Evolutionary conservation across 1,284 basidiomycete species (phyloP), one percentile per base, ranked within the genome.

Genomic region (Ceratobasidium sp.): DNA sequence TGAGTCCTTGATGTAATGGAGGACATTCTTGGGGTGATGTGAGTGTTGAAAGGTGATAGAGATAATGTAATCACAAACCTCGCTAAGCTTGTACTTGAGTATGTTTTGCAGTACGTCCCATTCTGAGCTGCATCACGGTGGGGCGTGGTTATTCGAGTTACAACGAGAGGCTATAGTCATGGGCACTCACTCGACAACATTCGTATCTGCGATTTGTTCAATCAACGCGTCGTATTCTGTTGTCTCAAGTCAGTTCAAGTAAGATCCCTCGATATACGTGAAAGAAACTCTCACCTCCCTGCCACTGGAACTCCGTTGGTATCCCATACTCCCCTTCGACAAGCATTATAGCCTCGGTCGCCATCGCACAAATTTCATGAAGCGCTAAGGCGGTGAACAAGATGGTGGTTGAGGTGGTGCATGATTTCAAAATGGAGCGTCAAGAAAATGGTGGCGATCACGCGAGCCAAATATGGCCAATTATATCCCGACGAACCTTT

Each of bases 61-160:
- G 71, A 20, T 20, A 81, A 78, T 52, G 62, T 64, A 67, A 48
- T 12, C 28, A 79, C 84, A 44, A 80, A 93, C 93, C 86, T 93
- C 85, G 81, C 87, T 84, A 6, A 95, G 86, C 83, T 91, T 93
- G 82, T 88, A 84, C 82, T 94, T 94, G 82, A 95, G 89, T 77
- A 91, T 89, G 81, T 93, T 88, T 61, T 92, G 89, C 40, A 96
- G 87, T 40, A 88, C 86, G 15, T 88, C 83, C 95, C 95, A 97
- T 83, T 94, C 92, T 81, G 87, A 86, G 81, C 94, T 95, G 85
- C 73, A 64, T 69, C 77, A 79, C 66, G 80, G 79, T 68, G n/a
- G n/a, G 75, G 78, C 65, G 48, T 23, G 38, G 50, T 50, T 40
- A 40, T 52, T 50, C 46, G 69, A 66, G n/a, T n/a, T n/a, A 61